These are phyloP conservation scores for Pythium vanterpoolii DNA, from an alignment of 352 stramenopile species.

Conservation along the genomic window DNA sequence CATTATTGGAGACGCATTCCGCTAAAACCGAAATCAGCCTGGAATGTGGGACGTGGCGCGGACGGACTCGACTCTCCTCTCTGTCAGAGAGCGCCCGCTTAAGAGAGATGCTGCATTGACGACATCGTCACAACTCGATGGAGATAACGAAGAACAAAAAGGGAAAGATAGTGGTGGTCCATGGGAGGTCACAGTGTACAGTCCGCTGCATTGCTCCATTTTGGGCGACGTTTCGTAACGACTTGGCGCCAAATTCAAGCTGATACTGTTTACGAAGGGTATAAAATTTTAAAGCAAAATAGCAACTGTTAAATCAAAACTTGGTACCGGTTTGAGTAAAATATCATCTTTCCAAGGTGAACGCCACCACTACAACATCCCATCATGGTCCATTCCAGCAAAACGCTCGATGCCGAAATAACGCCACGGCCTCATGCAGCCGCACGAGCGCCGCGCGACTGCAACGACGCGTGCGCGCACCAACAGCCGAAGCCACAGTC, in stretches of 20 bases:
- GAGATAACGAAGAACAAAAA: not conserved
- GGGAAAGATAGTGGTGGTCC: not conserved
- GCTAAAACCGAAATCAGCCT: slow-evolving; percentile 8
- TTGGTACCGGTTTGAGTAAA: not conserved
- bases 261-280: not conserved
- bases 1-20: not conserved
- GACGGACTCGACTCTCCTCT: too few species aligned
- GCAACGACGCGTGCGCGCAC: not conserved
- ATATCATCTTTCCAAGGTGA: not conserved
- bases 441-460: not conserved
- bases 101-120: slow-evolving; percentile 1
- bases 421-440: not conserved
- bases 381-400: not conserved
- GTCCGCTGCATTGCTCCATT: slow-evolving; percentile 4
- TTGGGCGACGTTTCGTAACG: slow-evolving; percentile 20
- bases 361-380: not conserved
- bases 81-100: too few species aligned
- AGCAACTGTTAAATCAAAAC: too few species aligned
- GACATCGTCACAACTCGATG: not conserved
- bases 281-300: not conserved
- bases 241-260: slow-evolving; percentile 6
- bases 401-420: not conserved
- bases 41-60: too few species aligned
- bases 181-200: too few species aligned
- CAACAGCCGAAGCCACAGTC: not conserved